Evolutionary conservation across 441 rosid species (phyloP), one percentile per base, ranked within the genome.

Genomic region (Adansonia gregorii): DNA sequence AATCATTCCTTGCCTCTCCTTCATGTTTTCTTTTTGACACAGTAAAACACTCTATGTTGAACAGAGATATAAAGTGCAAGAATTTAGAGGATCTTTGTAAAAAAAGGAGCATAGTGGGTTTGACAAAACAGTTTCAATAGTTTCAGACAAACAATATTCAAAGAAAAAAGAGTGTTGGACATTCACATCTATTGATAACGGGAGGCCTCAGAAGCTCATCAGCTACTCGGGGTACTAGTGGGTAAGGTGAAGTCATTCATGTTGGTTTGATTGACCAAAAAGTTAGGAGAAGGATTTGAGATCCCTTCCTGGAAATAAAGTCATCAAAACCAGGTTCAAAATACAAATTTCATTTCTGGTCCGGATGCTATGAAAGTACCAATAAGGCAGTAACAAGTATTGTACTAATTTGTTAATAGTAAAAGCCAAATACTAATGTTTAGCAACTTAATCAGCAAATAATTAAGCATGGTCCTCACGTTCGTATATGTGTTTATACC

Each of bases 181-280:
- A 60, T 87, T 82, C 73, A 87, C 89, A 81, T 83, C 86, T 80
- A 78, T 80, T 87, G 69, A 82, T 79, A 24, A 78, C 80, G 0
- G 85, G 88, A 12, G 86, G 86, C 81, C 80, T 83, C 24, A 85
- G 86, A 70, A 80, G 78, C 61, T 82, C 85, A 68, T 80, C 83
- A n/a, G 72, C 69, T 61, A 82, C 75, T 66, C 82, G 85, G 35
- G 35, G 35, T 27, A 39, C 85, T 78, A 60, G 68, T 41, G 27
- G 85, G 77, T 66, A 68, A 52, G 59, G 54, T 48, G 80, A 76
- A 78, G 68, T 79, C 86, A 72, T 52, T 78, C 2, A 74, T 51
- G 64, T 70, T 81, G 41, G 78, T 63, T 72, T 79, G 87, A 60
- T 78, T 86, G 43, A 78, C 68, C 74, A 84, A 59, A 74, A 82